These are phyloP conservation scores for Meredithiella fracta DNA, from an alignment of 2,329 filamentous ascomycete genomes.

Conservation along the genomic window DNA sequence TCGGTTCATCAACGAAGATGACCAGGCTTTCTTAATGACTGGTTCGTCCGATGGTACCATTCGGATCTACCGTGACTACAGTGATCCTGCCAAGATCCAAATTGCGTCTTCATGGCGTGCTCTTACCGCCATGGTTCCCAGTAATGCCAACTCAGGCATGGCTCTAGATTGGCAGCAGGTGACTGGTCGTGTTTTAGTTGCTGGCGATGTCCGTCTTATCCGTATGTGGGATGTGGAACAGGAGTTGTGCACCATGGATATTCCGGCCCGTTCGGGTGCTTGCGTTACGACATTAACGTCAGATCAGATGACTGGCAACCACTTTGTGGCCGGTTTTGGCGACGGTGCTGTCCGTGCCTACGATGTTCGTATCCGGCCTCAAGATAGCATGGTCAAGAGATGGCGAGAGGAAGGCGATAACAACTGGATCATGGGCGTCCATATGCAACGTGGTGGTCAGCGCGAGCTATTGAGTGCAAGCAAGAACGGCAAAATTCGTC, in stretches of 20 bases:
- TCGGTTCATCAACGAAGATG: constrained; percentile 96
- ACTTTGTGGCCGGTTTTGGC: constrained; percentile 91
- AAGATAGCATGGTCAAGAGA: constrained; percentile 84
- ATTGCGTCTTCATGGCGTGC: constrained; percentile 85
- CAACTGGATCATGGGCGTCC: constrained; percentile 90
- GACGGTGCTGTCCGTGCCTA: constrained; percentile 91
- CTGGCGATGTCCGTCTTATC: constrained; percentile 88
- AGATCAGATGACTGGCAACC: constrained; percentile 92
- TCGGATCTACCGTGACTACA: constrained; percentile 85
- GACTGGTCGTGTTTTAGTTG: constrained; percentile 86
- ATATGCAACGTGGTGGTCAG: constrained; percentile 90
- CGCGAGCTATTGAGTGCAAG: constrained; percentile 82
- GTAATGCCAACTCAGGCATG: constrained; percentile 84
- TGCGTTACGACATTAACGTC: constrained; percentile 93
- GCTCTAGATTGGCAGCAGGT: constrained; percentile 99
- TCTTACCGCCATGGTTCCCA: constrained; percentile 81
- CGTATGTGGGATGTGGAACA: constrained; percentile 90
- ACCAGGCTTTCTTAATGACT: constrained; percentile 85
- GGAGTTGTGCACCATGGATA: constrained; percentile 85
- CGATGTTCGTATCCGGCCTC: constrained; percentile 68
- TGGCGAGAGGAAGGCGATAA: constrained; percentile 80
- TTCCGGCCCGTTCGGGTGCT: constrained; percentile 82
- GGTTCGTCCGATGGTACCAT: constrained; percentile 91
- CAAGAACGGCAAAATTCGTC: constrained; percentile 78
- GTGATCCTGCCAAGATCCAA: constrained; percentile 57